phyloP scores from a whole-genome alignment of 2,329 filamentous ascomycete genomes.

The Westerdykella aurantiaca region DNA sequence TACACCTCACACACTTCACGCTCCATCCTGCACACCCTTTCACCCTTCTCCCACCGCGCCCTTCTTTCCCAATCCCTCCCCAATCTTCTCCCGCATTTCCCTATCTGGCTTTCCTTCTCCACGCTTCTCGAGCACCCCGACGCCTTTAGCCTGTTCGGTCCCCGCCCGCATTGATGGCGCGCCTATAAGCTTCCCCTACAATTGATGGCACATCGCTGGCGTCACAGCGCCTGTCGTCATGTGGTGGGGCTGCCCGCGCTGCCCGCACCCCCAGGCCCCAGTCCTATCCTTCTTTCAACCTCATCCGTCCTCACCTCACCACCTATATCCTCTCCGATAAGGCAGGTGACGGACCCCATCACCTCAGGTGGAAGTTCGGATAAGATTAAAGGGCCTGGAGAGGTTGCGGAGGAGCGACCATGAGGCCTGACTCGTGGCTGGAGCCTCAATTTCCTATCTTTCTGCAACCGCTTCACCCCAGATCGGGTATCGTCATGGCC shows the following conservation, averaged over 20 bases:
- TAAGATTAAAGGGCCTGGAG: conserved; percentile 31
- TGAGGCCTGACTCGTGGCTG: conserved; percentile 32
- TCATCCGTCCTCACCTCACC: conserved; percentile 27
- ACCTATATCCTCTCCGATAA: conserved; percentile 18
- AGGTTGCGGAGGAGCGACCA: conserved; percentile 17
- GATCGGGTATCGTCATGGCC: conserved; percentile 11
- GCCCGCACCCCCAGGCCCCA: conserved; percentile 6
- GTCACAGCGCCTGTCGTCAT: conserved; percentile 10
- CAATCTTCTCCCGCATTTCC: conserved; percentile 5
- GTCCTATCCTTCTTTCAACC: conserved; percentile 15
- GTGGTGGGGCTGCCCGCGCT: too few relatives aligned
- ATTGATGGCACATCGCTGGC: conserved; percentile 14
- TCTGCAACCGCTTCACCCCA: conserved; percentile 10
- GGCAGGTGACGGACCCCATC: conserved; percentile 6
- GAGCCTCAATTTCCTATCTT: conserved; percentile 30
- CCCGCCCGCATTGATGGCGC: conserved; percentile 14
- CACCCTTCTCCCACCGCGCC: background rate
- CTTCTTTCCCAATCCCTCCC: conserved; percentile 2
- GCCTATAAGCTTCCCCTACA: conserved; percentile 14
- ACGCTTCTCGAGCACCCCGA: conserved; percentile 5
- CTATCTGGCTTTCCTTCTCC: background rate
- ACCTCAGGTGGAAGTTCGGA: conserved; percentile 11
- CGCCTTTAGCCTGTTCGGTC: conserved; percentile 17
- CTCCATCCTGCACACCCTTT: conserved; percentile 14
- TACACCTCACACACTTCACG: conserved; percentile 23